Evolutionary conservation across 2,329 filamentous ascomycete species (phyloP).

Genomic region (Ophiostoma sp.): DNA sequence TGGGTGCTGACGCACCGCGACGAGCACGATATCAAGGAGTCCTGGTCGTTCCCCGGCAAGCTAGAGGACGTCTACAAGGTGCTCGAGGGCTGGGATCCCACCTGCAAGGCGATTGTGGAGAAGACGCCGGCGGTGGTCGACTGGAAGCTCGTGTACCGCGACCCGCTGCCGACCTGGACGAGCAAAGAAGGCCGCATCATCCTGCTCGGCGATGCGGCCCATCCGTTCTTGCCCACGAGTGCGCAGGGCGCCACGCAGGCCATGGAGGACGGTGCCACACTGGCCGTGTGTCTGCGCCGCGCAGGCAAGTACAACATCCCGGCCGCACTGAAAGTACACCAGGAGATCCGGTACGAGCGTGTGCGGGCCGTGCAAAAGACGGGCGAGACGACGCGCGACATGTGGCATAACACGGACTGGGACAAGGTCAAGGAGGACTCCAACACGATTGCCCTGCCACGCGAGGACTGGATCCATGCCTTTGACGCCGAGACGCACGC

Average conservation of each 20-base stretch:
- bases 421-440: conserved; percentile 44
- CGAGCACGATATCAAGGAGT: conserved; percentile 50
- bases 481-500: conserved; percentile 45
- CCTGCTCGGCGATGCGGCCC: conserved; percentile 47
- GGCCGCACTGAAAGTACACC: conserved; percentile 40
- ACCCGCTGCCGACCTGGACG: conserved; percentile 46
- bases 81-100: conserved; percentile 48
- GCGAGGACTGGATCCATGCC: conserved; percentile 47
- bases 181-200: conserved; percentile 42
- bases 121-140: conserved; percentile 45
- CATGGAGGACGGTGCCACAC: conserved; percentile 46
- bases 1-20: conserved; percentile 56
- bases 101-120: conserved; percentile 44
- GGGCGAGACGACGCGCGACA: conserved; percentile 46
- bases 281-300: conserved; percentile 42
- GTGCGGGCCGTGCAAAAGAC: conserved; percentile 47
- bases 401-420: conserved; percentile 54
- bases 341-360: conserved; percentile 40
- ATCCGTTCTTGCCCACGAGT: conserved; percentile 47
- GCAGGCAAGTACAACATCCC: conserved; percentile 38
- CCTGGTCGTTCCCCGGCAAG: conserved; percentile 50
- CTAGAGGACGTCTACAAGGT: conserved; percentile 48
- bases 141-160: conserved; percentile 48
- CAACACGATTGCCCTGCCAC: conserved; percentile 43
- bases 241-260: conserved; percentile 47